Evolutionary conservation across 495 filamentous ascomycete genomes (phyloP), one percentile per base, ranked within the genome.

Genomic region (Ascobolus immersus): DNA sequence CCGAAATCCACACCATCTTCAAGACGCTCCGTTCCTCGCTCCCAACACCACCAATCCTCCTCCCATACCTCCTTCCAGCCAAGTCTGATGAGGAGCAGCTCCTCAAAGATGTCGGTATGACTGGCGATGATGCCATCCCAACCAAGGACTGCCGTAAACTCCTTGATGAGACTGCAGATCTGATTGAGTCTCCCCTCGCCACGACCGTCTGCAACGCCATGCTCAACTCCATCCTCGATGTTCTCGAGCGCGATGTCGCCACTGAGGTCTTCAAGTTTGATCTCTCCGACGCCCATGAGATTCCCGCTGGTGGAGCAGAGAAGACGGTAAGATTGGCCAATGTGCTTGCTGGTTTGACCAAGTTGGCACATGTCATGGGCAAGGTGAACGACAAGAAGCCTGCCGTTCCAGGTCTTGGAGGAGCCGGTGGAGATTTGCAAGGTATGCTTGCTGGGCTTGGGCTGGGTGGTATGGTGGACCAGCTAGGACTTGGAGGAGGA

Each of bases 121-220:
- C 72, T 20, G 61, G 62, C 3, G 59, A 73, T 9, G 52, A 60
- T 2, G 34, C 51, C 5, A 22, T 50, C 17, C 32, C 39, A 5
- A 30, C 37, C 14, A 18, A 34, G 19, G 57, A 61, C 19, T 66
- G 94, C 42, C 75, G 84, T 32, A 71, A 76, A 33, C 65, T 99
- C n/a, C 60, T 96, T 1, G 81, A 94, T 45, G 86, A 94, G 54
- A 93, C 86, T 7, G 73, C 86, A 14, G 86, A 96, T 52, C 61
- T 94, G 12, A 75, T 96, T 42, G 89, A 96, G 36, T 92, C 84
- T 0, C 89, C 89, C 0, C 62, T 73, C 13, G 92, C 93, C 52
- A 64, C 70, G 5, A 69, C 71, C 38, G 79, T 94, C 21, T 55
- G 86, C 26, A 79, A 75, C 5, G 67, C 74, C 38, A 66, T 93